Evolutionary conservation across 2,329 filamentous ascomycete genomes (phyloP).

Genomic region (Fusarium sp.): DNA sequence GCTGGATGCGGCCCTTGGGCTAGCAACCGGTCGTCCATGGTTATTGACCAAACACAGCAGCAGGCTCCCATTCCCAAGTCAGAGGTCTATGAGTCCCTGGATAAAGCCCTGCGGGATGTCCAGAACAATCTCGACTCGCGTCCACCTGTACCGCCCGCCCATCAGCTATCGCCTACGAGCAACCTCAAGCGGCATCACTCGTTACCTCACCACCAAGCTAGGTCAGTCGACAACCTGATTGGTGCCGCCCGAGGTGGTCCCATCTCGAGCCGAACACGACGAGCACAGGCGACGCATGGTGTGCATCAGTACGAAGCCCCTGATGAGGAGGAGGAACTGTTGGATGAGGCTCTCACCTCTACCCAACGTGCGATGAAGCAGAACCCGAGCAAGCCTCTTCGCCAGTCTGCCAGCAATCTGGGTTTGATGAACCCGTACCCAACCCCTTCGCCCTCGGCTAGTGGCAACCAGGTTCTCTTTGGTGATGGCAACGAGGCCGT

Average conservation of each 20-base stretch:
- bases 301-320: constrained; percentile 90
- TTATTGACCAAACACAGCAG: constrained; percentile 67
- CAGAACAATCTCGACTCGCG: constrained; percentile 60
- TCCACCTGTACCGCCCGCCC: constrained; percentile 60
- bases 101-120: constrained; percentile 64
- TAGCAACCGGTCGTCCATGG: constrained; percentile 83
- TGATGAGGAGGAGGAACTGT: constrained; percentile 93
- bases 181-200: constrained; percentile 71
- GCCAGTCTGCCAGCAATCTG: constrained; percentile 71
- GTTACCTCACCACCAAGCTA: constrained; percentile 67
- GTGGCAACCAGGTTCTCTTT: constrained; percentile 78
- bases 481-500: constrained; percentile 68
- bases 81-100: constrained; percentile 66
- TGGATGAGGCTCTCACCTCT: constrained; percentile 85
- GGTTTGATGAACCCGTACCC: constrained; percentile 67
- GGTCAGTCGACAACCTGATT: constrained; percentile 69
- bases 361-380: constrained; percentile 76
- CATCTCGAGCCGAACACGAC: constrained; percentile 79
- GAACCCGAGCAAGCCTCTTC: constrained; percentile 52
- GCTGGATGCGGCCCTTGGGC: constrained; percentile 90
- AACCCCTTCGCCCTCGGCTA: constrained; percentile 79
- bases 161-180: constrained; percentile 58
- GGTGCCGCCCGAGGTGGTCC: constrained; percentile 66
- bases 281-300: constrained; percentile 75
- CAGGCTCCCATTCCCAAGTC: constrained; percentile 60